These are phyloP conservation scores for Geotrichum carabidarum DNA, from an alignment of 1,139 yeast species.

Conservation along the genomic window DNA sequence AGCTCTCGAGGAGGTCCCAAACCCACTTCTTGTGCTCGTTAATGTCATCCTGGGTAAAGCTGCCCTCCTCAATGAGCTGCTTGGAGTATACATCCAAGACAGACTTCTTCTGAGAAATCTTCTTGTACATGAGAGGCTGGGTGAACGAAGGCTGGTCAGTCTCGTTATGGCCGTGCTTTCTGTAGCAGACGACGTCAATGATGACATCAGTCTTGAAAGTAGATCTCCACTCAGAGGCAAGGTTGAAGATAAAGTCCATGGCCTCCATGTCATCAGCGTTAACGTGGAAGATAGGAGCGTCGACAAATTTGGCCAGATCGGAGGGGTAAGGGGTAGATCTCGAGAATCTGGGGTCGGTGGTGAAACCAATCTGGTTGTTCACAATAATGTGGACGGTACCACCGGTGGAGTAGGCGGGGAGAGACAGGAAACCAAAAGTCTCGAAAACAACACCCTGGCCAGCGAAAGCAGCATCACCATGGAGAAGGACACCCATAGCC, in stretches of 20 bases:
- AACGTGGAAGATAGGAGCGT: constrained; percentile 98
- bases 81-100: constrained; percentile 82
- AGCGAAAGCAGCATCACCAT: constrained; percentile 98
- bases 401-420: constrained; percentile 96
- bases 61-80: constrained; percentile 75
- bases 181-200: constrained; percentile 95
- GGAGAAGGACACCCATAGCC: constrained; percentile 88
- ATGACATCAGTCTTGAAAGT: constrained; percentile 94
- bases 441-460: constrained; percentile 99
- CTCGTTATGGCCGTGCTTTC: constrained; percentile 98
- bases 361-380: constrained; percentile 98
- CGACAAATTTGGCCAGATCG: constrained; percentile 91
- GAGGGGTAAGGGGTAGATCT: constrained; percentile 98
- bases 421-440: constrained; percentile 88
- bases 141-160: constrained; percentile 99
- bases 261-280: constrained; percentile 98
- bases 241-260: constrained; percentile 80
- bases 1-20: constrained; percentile 89
- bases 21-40: constrained; percentile 98
- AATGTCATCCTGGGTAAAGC: constrained; percentile 84
- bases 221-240: constrained; percentile 98
- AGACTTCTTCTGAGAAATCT: constrained; percentile 80
- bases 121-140: constrained; percentile 94
- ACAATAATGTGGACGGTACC: constrained; percentile 95
- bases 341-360: constrained; percentile 96